Base-by-base conservation (phyloP, 208 protist genomes). In the Acanthamoeba culbertsoni region DNA sequence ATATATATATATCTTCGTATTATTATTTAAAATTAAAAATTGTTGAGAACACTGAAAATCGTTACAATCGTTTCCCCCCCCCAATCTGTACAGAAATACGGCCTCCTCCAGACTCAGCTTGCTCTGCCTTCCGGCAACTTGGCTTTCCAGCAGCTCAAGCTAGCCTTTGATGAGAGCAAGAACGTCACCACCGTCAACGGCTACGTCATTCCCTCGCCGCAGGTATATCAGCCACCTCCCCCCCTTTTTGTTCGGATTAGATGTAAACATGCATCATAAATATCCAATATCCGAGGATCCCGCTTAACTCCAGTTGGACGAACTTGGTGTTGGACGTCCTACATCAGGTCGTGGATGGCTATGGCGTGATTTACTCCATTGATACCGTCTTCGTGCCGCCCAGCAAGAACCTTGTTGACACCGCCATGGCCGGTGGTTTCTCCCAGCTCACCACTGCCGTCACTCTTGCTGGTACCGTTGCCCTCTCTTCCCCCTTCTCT, bases 401-500 rank as follows among this genome's bases (percentile, higher is more conserved):
- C 40, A 89, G 51, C 45, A 89, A 89, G 48, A 89, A 6, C 79
- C 55, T 65, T 23, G 79, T 65, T 51, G n/a, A 89, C 20, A 45
- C 68, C n/a, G 68, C 42, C 28, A n/a, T 51, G 23, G 68, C 40
- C 23, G 79, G 51, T 26, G 51, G 33, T 62, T 89, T 89, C 51
- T 40, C 31, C 46, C 40, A 62, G 79, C 35, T 65, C 79, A 23
- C 62, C 23, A 26, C 46, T 2, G 45, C 51, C 14, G 45, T 89
- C 33, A 45, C 31, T 2, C 40, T 62, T 40, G 79, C 48, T 28
- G 28, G 53, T 65, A 89, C 5, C 6, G 37, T 12, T 45, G 10
- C n/a, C 28, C n/a, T 68, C 55, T 63, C 55, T 5, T 63, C 12
- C 55, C 55, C 31, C 55, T 62, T 62, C 23, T 26, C 55, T 62